Percentiles rank a stretch among this genome's conserved stretches.
These are phyloP conservation scores for Rheum nobile DNA, from an alignment of 148 eudicot genomes.

Conservation along the genomic window DNA sequence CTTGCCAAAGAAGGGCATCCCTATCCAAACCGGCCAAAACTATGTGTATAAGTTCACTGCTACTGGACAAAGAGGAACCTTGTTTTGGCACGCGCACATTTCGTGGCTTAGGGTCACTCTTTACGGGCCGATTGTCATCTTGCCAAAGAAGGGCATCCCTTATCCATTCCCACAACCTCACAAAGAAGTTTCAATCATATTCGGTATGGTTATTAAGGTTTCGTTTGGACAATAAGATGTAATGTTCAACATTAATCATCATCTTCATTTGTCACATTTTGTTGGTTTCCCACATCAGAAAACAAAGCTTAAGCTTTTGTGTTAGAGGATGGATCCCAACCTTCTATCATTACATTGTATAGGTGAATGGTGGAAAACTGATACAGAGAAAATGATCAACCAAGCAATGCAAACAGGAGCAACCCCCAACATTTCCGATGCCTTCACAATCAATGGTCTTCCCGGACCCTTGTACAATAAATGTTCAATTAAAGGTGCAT, in stretches of 20 bases:
- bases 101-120: conserved; percentile 52
- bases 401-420: conserved; percentile 41
- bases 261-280: background rate
- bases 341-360: background rate
- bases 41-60: conserved; percentile 44
- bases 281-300: too few species aligned
- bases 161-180: conserved; percentile 40
- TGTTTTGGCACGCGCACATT: conserved; percentile 49
- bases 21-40: conserved; percentile 38
- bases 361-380: conserved; percentile 55
- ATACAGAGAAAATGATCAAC: conserved; percentile 36
- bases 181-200: conserved; percentile 32
- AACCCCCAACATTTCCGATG: conserved; percentile 47
- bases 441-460: conserved; percentile 42
- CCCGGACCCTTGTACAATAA: conserved; percentile 47
- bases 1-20: too few species aligned
- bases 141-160: conserved; percentile 32
- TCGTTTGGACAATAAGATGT: too few species aligned
- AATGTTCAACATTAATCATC: background rate
- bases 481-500: conserved; percentile 33
- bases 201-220: conserved; percentile 21
- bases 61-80: conserved; percentile 46
- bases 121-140: conserved; percentile 39
- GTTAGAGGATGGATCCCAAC: too few species aligned
- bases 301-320: too few species aligned